phyloP scores from a whole-genome alignment of 257 asterid genomes.

The Solanum peruvianum region DNA sequence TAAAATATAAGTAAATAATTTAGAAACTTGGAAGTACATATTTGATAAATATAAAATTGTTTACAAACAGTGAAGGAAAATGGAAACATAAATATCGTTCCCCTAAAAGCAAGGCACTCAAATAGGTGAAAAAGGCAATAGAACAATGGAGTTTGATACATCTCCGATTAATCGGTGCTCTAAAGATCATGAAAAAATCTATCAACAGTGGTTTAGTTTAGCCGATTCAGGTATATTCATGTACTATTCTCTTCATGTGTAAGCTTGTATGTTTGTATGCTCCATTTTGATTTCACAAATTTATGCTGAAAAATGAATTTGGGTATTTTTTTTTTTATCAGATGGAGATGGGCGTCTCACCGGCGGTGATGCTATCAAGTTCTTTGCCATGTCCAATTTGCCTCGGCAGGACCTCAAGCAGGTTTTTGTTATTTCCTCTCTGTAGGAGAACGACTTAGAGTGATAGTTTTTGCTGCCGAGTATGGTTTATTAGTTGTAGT shows the following conservation, averaged over 20 bases:
- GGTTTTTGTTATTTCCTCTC: conserved; percentile 14
- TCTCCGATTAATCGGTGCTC: conserved; percentile 81
- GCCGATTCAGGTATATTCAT: conserved; percentile 69
- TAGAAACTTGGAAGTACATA: background rate
- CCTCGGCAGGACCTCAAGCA: conserved; percentile 92
- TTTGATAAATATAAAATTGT: background rate
- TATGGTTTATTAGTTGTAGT: background rate
- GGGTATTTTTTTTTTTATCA: background rate
- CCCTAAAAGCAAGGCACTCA: background rate
- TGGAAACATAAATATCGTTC: background rate
- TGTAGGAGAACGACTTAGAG: background rate
- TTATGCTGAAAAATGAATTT: background rate
- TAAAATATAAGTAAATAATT: background rate
- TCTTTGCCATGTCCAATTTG: conserved; percentile 70
- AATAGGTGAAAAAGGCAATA: background rate
- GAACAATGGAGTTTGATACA: conserved; percentile 71
- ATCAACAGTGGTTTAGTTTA: conserved; percentile 62
- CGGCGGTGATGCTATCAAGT: conserved; percentile 84
- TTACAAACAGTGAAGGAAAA: background rate
- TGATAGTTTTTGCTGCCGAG: background rate
- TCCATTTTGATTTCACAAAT: background rate
- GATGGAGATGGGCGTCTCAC: conserved; percentile 92
- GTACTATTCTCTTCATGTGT: background rate
- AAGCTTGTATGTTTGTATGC: background rate
- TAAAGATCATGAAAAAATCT: conserved; percentile 66